Evolutionary conservation across 1,139 yeast species (phyloP), one percentile per base, ranked within the genome.

Genomic region (Kodamaea derodonti): DNA sequence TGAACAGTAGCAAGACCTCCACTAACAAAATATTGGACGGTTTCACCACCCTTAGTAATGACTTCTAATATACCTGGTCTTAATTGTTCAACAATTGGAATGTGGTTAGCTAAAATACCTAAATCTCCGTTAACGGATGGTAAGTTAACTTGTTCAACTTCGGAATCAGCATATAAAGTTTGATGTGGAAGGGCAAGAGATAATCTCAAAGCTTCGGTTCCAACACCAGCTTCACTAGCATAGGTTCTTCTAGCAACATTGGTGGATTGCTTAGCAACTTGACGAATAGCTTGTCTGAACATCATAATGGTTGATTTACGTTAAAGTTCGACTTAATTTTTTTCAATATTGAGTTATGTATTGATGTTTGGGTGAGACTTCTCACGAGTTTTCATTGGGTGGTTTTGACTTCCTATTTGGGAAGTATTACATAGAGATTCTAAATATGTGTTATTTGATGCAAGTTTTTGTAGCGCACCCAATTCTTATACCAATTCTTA

Each of bases 1-100:
- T 87, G 92, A 45, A 94, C 95, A 42, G 95, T 81, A 46, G 97
- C 98, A 56, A 92, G 84, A 47, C 99, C 99, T 48, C 98, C 98
- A 46, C 95, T 80, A 49, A 92, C 92, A 68, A 74, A 92, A 68
- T 84, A 87, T 73, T 86, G 87, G 59, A 79, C 77, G 46, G 80
- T 66, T 54, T 78, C 71, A 49, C 92, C 94, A 37, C 80, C 65
- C 58, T 81, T 75, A 62, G 86, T 88, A 51, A 87, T 81, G 58
- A 92, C 80, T 68, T 90, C 97, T 53, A 92, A 84, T 45, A 94
- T 77, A 65, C 99, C 99, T 53, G 98, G 96, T 61, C 84, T 80
- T 62, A 92, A 80, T 75, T 94, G 96, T 71, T 94, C 97, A 48
- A 92, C 90, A 58, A 86, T 82, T 56, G 99, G 98, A 59, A 92